Conservation (phyloP, 2,329 filamentous ascomycete genomes). For the Botrytis aclada region DNA sequence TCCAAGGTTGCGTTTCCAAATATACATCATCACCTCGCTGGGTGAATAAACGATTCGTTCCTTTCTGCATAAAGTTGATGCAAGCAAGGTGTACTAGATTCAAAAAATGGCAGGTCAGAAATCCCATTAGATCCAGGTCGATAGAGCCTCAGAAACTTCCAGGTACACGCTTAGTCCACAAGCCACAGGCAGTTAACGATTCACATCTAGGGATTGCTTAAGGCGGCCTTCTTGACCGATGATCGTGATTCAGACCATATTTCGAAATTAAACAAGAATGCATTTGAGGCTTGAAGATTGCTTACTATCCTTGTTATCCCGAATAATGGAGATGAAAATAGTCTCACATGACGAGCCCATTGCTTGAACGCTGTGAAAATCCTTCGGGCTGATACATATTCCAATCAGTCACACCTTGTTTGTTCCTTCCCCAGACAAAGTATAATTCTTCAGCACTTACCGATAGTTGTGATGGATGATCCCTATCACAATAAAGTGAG, state of each 20-base stretch:
- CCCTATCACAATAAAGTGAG: slow-evolving; percentile 3
- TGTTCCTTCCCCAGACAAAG: slow-evolving; percentile 6
- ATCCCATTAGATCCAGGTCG: slow-evolving; percentile 8
- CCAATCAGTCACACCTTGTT: background rate
- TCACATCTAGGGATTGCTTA: slow-evolving; percentile 17
- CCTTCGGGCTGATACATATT: slow-evolving; percentile 7
- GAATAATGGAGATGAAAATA: background rate
- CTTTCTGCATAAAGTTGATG: slow-evolving; percentile 14
- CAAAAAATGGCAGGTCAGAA: slow-evolving; percentile 17
- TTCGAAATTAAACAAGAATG: background rate
- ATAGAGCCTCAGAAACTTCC: slow-evolving; percentile 9
- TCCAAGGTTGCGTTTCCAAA: slow-evolving; percentile 11
- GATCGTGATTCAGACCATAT: slow-evolving; percentile 3
- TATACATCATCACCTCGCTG: slow-evolving; percentile 3
- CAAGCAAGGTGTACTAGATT: slow-evolving; percentile 13
- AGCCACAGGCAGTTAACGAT: slow-evolving; percentile 11
- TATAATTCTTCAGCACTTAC: background rate
- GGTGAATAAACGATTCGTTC: background rate
- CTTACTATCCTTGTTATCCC: background rate
- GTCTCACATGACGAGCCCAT: slow-evolving; percentile 8
- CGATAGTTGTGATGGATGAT: slow-evolving; percentile 1
- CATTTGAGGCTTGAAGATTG: slow-evolving; percentile 1
- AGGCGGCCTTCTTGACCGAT: slow-evolving; percentile 10
- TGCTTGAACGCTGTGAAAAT: slow-evolving; percentile 5
- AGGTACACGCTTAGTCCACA: background rate